Conservation (phyloP, 768 basidiomycete genomes). For the Coprinopsis strossmayeri region DNA sequence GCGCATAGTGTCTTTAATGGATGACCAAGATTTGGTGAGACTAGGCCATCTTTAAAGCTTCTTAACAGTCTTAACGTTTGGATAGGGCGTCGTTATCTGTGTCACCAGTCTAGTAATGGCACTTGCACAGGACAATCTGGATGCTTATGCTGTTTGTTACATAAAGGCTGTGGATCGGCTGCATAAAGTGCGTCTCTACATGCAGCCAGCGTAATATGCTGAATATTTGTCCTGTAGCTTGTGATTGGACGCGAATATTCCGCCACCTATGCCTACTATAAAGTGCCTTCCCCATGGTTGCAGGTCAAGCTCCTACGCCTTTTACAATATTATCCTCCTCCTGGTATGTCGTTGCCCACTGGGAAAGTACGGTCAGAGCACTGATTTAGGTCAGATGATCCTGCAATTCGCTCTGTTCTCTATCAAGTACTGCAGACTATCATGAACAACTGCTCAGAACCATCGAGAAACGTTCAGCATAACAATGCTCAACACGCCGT, state of each 20-base stretch:
- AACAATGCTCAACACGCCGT: slow-evolving; percentile 98
- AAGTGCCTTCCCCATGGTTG: slow-evolving; percentile 95
- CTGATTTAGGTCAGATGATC: slow-evolving; percentile 58
- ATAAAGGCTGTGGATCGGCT: slow-evolving; percentile 91
- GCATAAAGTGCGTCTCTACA: slow-evolving; percentile 48
- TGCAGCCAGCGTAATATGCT: background rate
- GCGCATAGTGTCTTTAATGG: slow-evolving; percentile 92
- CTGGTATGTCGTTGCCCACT: slow-evolving; percentile 49
- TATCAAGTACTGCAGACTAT: slow-evolving; percentile 82
- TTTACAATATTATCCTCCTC: slow-evolving; percentile 92
- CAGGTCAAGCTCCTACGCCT: slow-evolving; percentile 93
- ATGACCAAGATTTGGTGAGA: slow-evolving; percentile 77
- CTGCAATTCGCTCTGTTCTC: slow-evolving; percentile 67
- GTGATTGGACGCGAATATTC: slow-evolving; percentile 88
- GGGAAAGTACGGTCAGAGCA: slow-evolving; percentile 3
- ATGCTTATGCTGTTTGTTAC: slow-evolving; percentile 88
- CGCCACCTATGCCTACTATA: slow-evolving; percentile 92
- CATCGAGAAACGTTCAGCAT: slow-evolving; percentile 92
- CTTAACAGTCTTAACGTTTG: slow-evolving; percentile 3
- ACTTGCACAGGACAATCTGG: slow-evolving; percentile 88
- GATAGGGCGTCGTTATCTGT: slow-evolving; percentile 88
- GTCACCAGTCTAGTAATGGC: slow-evolving; percentile 92
- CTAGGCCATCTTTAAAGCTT: slow-evolving; percentile 11
- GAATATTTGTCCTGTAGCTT: too few relatives aligned
- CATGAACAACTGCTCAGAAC: slow-evolving; percentile 88